These are phyloP conservation scores for Pilatotrama ljubarskyi DNA, from an alignment of 768 basidiomycete genomes.

Conservation along the genomic window DNA sequence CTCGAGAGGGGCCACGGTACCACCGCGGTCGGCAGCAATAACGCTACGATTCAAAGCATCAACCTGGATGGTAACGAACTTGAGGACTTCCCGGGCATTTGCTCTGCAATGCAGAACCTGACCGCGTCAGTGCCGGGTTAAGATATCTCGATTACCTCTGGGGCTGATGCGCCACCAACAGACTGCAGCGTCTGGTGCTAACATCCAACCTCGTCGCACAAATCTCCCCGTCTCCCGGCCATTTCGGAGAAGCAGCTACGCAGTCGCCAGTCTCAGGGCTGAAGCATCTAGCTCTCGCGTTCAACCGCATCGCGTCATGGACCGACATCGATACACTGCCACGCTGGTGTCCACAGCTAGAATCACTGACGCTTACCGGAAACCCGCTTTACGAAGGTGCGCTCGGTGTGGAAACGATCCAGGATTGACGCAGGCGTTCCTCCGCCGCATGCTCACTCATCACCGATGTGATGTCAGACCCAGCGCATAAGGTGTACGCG, in stretches of 20 bases:
- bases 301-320: constrained; percentile 63
- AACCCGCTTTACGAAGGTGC: constrained; percentile 66
- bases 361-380: constrained; percentile 57
- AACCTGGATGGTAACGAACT: constrained; percentile 75
- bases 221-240: constrained; percentile 34
- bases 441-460: too few species aligned
- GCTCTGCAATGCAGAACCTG: constrained; percentile 44
- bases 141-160: neutral
- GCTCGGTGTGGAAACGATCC: neutral
- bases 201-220: constrained; percentile 57
- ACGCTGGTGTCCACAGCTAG: constrained; percentile 67
- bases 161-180: constrained; percentile 29
- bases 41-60: constrained; percentile 44
- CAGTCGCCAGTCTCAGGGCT: constrained; percentile 36
- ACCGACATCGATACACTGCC: constrained; percentile 61
- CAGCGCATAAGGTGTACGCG: constrained; percentile 26
- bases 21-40: neutral
- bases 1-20: constrained; percentile 24
- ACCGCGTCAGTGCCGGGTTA: constrained; percentile 39
- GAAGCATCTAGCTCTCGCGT: constrained; percentile 62
- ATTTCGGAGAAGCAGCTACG: neutral
- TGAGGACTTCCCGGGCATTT: constrained; percentile 54
- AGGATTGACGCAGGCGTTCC: too few species aligned
- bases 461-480: constrained; percentile 32
- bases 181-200: constrained; percentile 66